These are phyloP conservation scores for Pterulicium gracile DNA, from an alignment of 1,284 basidiomycete species.

Conservation along the genomic window DNA sequence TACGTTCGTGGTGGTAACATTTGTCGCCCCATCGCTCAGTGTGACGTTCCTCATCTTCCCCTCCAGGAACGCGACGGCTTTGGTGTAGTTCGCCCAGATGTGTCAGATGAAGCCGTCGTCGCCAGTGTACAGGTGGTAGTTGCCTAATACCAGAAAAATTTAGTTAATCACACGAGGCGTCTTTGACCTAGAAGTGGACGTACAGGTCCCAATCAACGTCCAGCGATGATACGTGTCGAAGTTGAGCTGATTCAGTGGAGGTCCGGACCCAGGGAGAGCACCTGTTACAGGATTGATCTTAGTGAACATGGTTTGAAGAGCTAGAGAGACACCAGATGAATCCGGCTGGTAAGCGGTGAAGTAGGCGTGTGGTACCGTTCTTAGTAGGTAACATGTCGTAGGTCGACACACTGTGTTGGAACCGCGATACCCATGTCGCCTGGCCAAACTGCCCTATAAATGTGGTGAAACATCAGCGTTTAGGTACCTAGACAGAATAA, in stretches of 20 bases:
- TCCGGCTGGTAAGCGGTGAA: too few species aligned
- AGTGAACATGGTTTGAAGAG: constrained; percentile 48
- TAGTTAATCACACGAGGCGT: not conserved
- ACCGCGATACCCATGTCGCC: constrained; percentile 57
- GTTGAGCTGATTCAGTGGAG: constrained; percentile 41
- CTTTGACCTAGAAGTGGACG: constrained; percentile 9
- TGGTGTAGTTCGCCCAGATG: constrained; percentile 35
- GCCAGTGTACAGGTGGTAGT: constrained; percentile 35
- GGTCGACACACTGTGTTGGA: constrained; percentile 48
- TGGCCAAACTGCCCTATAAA: constrained; percentile 11
- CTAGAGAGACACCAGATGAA: too few species aligned
- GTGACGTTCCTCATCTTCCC: constrained; percentile 30
- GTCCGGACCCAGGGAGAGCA: constrained; percentile 45
- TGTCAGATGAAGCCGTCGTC: constrained; percentile 28
- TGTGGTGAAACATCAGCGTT: not conserved
- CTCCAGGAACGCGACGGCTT: constrained; percentile 33
- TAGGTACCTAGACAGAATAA: too few species aligned
- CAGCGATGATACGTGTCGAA: constrained; percentile 37
- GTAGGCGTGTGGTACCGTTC: constrained; percentile 21
- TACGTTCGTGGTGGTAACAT: constrained; percentile 23
- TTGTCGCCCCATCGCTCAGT: constrained; percentile 12
- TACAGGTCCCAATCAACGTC: constrained; percentile 36
- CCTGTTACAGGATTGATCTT: constrained; percentile 39
- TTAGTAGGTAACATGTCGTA: constrained; percentile 43
- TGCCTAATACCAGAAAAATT: constrained; percentile 21